Evolutionary conservation across 2,329 filamentous ascomycete species (phyloP), one percentile per base, ranked within the genome.

Genomic region (Colletotrichum orchidophilum): DNA sequence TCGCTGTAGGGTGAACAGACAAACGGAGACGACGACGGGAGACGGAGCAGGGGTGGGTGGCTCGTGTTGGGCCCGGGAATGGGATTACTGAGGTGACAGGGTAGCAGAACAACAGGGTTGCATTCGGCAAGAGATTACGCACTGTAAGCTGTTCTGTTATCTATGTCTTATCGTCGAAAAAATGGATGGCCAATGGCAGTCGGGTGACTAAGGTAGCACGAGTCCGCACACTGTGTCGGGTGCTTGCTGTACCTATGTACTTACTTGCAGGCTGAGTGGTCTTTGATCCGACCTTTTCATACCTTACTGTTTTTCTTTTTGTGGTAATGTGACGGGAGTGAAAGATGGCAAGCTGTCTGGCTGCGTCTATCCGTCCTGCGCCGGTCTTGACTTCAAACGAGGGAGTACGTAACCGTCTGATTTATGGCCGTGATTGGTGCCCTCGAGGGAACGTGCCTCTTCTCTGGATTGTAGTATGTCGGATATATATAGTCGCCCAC

Each of bases 331-430:
- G 55, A 39, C 57, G 9, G 42, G 27, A n/a, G 21, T 24, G 21
- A 50, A n/a, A 50, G 39, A 29, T 33, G 42, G 24, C 35, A 26
- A 35, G n/a, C 42, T 50, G 26, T 39, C 24, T 35, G 26, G 42
- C 11, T 24, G 42, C 18, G 55, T 24, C 29, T 59, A n/a, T n/a
- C n/a, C n/a, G n/a, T n/a, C n/a, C 57, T 49, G 15, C 39, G 46
- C 35, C n/a, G 35, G 39, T 21, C 60, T 54, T 18, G 26, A 42
- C 60, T 53, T 63, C 60, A 63, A 63, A 63, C 60, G 13, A 46
- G 49, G 49, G 33, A 54, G 42, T 63, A 52, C 60, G 60, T 63
- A 63, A 63, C 60, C 60, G 50, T 63, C 60, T 63, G 49, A 54
- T 54, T 15, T 31, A 50, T 52, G 59, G 26, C 8, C n/a, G 33